phyloP scores from a whole-genome alignment of 2,329 filamentous ascomycete genomes.

The Cercospora nicotianae region DNA sequence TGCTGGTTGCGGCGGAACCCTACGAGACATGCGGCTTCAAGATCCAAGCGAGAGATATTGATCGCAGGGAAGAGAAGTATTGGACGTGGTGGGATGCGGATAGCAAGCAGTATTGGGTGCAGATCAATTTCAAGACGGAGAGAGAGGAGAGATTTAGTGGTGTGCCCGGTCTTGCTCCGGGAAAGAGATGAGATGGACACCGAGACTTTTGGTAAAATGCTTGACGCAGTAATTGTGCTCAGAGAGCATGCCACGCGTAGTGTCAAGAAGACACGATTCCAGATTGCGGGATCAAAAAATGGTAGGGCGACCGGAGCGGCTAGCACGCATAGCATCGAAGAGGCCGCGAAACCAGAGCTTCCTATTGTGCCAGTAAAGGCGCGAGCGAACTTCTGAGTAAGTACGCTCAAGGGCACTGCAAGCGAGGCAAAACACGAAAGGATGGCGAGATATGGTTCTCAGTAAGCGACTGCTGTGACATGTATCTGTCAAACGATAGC shows the following conservation, averaged over 20 bases:
- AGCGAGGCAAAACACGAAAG: not conserved
- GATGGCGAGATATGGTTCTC: not conserved
- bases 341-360: not conserved
- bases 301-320: not conserved
- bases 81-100: slow-evolving; percentile 97
- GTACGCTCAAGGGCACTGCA: no score
- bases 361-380: not conserved
- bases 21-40: slow-evolving; percentile 99
- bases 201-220: no score
- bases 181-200: slow-evolving; percentile 25
- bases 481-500: not conserved
- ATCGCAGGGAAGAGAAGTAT: slow-evolving; percentile 82
- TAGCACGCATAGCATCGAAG: not conserved
- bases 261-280: not conserved
- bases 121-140: slow-evolving; percentile 98
- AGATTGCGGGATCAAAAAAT: not conserved
- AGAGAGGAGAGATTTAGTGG: slow-evolving; percentile 82
- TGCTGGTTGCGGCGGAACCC: slow-evolving; percentile 91
- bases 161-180: slow-evolving; percentile 63
- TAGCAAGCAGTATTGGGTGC: slow-evolving; percentile 94
- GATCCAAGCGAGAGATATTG: slow-evolving; percentile 88
- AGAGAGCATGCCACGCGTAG: not conserved
- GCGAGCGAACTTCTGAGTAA: not conserved
- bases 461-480: not conserved
- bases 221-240: no score